These are phyloP conservation scores for Ophioceras dolichostomum DNA, from an alignment of 2,329 filamentous ascomycete species.

Conservation along the genomic window DNA sequence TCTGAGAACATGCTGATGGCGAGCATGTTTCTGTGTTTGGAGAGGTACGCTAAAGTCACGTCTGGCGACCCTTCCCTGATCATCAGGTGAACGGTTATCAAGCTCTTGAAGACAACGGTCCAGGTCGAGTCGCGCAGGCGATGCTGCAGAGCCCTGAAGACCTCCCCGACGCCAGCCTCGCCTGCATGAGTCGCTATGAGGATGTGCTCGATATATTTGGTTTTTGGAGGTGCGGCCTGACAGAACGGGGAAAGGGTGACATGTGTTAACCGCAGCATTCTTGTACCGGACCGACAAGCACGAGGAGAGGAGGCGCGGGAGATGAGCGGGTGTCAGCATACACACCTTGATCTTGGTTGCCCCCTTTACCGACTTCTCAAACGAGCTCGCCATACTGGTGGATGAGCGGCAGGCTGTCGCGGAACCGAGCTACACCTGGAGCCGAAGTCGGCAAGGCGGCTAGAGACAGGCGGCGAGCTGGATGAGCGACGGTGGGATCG, in stretches of 20 bases:
- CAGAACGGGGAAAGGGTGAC: no score
- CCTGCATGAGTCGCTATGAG: conserved; percentile 88
- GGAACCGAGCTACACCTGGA: no score
- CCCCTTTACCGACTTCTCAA: conserved; percentile 98
- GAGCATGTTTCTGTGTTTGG: conserved; percentile 70
- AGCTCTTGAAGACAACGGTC: conserved; percentile 98
- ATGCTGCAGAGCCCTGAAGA: conserved; percentile 84
- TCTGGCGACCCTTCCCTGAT: conserved; percentile 88
- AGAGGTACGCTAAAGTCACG: conserved; percentile 73
- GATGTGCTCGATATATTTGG: conserved; percentile 98
- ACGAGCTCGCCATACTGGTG: conserved; percentile 67
- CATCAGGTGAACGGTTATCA: conserved; percentile 95
- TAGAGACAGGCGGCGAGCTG: no score
- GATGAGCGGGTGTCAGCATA: no score
- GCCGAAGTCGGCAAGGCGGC: no score
- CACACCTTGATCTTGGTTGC: conserved; percentile 92
- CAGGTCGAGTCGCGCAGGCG: conserved; percentile 91
- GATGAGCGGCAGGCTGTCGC: no score
- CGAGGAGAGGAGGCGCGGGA: no score
- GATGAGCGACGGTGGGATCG: no score
- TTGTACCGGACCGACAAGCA: no score
- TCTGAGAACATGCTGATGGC: conserved; percentile 88
- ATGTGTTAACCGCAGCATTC: no score
- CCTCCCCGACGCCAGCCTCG: conserved; percentile 87
- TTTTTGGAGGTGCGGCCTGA: conserved; percentile 89